Percentiles rank a stretch among this genome's conserved stretches.
These are phyloP conservation scores for Paralagenidium karlingii DNA, from an alignment of 352 stramenopile genomes.

Conservation along the genomic window DNA sequence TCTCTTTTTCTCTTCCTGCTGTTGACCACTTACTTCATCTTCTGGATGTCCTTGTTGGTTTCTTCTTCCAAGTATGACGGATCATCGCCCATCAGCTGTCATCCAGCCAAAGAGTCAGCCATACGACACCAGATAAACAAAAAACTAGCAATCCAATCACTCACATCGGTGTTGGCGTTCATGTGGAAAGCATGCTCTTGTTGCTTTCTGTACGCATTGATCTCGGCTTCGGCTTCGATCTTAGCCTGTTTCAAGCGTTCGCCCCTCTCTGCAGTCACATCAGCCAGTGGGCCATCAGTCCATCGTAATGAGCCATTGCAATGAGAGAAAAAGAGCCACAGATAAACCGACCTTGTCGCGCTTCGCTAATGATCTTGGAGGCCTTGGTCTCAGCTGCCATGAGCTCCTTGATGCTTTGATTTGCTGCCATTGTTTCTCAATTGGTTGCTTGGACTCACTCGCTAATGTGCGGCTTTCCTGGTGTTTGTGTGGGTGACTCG, in stretches of 20 bases:
- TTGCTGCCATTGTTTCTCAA: slow-evolving; percentile 48
- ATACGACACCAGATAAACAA: background rate
- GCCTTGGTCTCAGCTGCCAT: slow-evolving; percentile 84
- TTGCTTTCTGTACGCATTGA: slow-evolving; percentile 72
- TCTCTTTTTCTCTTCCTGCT: background rate
- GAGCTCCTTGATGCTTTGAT: slow-evolving; percentile 85
- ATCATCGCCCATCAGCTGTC: slow-evolving; percentile 76
- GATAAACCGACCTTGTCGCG: slow-evolving; percentile 39
- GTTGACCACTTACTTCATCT: slow-evolving; percentile 41
- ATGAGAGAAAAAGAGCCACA: background rate
- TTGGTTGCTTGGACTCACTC: no score
- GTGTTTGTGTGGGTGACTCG: no score
- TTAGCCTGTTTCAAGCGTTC: slow-evolving; percentile 84
- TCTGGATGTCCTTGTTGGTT: slow-evolving; percentile 65
- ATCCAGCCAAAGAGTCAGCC: slow-evolving; percentile 1
- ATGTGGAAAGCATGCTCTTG: slow-evolving; percentile 82
- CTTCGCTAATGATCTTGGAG: slow-evolving; percentile 84
- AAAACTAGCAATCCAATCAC: background rate
- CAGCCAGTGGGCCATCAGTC: no score
- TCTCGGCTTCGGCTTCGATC: slow-evolving; percentile 74
- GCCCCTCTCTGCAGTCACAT: slow-evolving; percentile 44
- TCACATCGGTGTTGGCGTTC: slow-evolving; percentile 71
- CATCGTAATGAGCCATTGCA: no score
- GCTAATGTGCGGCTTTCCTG: no score
- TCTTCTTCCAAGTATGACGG: slow-evolving; percentile 65